These are phyloP conservation scores for Anisodus acutangulus DNA, from an alignment of 257 asterid species.

Conservation along the genomic window DNA sequence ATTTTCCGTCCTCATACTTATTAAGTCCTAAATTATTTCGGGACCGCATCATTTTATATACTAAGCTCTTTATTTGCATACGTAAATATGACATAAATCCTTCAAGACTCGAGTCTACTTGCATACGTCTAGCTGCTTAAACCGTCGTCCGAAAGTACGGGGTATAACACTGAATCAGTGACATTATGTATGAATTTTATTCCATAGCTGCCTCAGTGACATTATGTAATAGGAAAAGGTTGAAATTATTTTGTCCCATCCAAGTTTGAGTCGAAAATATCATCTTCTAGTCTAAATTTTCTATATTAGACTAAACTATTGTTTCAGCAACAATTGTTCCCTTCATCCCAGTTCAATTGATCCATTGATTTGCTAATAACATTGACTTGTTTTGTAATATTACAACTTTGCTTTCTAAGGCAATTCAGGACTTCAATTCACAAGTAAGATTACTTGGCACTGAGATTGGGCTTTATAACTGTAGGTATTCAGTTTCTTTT, in stretches of 20 bases:
- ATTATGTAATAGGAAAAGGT: background rate
- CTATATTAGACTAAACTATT: background rate
- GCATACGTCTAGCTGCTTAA: too few relatives aligned
- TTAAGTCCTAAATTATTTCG: too few relatives aligned
- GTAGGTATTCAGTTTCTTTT: conserved; percentile 58
- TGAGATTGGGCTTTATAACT: conserved; percentile 87
- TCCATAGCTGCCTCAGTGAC: background rate
- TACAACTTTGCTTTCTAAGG: conserved; percentile 87
- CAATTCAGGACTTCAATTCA: conserved; percentile 77
- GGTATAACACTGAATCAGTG: too few relatives aligned
- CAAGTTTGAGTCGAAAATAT: background rate
- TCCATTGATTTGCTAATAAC: background rate
- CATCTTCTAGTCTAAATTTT: background rate
- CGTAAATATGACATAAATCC: too few relatives aligned
- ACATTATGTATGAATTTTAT: background rate
- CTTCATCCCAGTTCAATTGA: background rate
- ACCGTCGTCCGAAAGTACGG: too few relatives aligned
- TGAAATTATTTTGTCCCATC: background rate
- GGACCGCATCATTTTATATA: too few relatives aligned
- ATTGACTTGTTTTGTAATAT: conserved; percentile 1
- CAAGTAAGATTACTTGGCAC: conserved; percentile 79
- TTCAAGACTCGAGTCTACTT: too few relatives aligned
- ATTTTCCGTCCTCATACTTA: too few relatives aligned
- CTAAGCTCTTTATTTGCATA: too few relatives aligned
- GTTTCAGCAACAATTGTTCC: background rate